These are phyloP conservation scores for Chaetomium sp. DNA, from an alignment of 2,329 filamentous ascomycete genomes.

Conservation along the genomic window DNA sequence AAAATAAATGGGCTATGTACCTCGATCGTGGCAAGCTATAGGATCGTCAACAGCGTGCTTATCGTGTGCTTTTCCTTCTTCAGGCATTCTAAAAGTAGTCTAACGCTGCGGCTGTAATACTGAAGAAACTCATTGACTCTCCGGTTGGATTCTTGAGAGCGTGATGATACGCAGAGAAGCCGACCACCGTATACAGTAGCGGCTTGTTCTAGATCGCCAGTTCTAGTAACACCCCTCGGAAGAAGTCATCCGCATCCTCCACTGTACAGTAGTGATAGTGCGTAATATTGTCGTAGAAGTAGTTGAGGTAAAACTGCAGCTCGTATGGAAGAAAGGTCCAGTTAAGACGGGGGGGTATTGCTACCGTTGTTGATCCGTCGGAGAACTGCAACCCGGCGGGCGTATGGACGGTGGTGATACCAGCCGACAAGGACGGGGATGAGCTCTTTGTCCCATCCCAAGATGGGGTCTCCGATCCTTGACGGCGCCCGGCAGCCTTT, in stretches of 20 bases:
- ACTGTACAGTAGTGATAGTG: slow-evolving; percentile 78
- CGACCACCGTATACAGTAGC: slow-evolving; percentile 77
- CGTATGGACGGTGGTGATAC: slow-evolving; percentile 33
- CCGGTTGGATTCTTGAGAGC: slow-evolving; percentile 64
- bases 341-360: slow-evolving; percentile 33
- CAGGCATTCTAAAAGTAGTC: slow-evolving; percentile 64
- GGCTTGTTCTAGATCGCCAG: slow-evolving; percentile 69
- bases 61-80: slow-evolving; percentile 65
- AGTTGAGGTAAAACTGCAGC: slow-evolving; percentile 70
- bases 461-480: slow-evolving; percentile 49
- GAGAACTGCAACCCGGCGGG: slow-evolving; percentile 26
- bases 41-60: slow-evolving; percentile 74
- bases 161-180: slow-evolving; percentile 82
- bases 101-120: slow-evolving; percentile 87
- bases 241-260: slow-evolving; percentile 64
- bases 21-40: slow-evolving; percentile 91
- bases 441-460: slow-evolving; percentile 44
- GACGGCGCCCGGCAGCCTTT: slow-evolving; percentile 30
- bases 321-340: slow-evolving; percentile 60
- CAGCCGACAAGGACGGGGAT: slow-evolving; percentile 47
- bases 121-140: slow-evolving; percentile 72
- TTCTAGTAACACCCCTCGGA: slow-evolving; percentile 63
- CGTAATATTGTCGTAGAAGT: slow-evolving; percentile 70
- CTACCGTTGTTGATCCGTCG: slow-evolving; percentile 23
- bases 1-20: slow-evolving; percentile 42